Evolutionary conservation across 73 alveolate species (phyloP), one percentile per base, ranked within the genome.

Genomic region (Paramecium sexaurelia): DNA sequence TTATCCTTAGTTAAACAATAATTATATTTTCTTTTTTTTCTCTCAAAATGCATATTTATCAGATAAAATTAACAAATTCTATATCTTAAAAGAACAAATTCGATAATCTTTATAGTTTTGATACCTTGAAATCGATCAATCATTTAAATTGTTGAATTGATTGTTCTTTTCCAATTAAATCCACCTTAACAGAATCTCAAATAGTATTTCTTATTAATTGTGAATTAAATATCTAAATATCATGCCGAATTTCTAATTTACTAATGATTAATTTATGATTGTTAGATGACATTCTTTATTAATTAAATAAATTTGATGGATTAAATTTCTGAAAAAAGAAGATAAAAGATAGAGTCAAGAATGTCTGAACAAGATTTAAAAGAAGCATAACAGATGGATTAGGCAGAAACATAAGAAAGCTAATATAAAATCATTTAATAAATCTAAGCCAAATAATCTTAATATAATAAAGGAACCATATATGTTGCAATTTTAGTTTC

Each of bases 281-380:
- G 39, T 78, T 78, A 24, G 90, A 39, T 22, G 90, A 78, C 90
- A 78, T 78, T 78, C 8, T 29, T 39, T 51, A 51, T 51, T 51
- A 51, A 51, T 51, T 51, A 51, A 17, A 51, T 51, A 51, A 71
- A 13, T 32, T 27, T 71, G 86, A 40, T 27, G 35, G 86, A 71
- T 36, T 33, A 71, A 71, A 71, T 71, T 29, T 33, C 32, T 11
- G 35, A 36, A 33, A 71, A 19, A 11, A 36, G 86, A 15, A 10
- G 86, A 71, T 17, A 71, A 37, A 71, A 71, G 35, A 71, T 71
- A 11, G 55, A 35, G 24, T 33, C 55, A 37, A 33, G 86, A 71
- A 71, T 37, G 57, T 33, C 13, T 15, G 56, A 71, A 15, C 11
- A 71, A 7, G 86, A 71, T 61, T 32, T 61, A 61, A 61, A 61